Evolutionary conservation across 2,329 filamentous ascomycete genomes (phyloP).

Genomic region (Beauveria australis): DNA sequence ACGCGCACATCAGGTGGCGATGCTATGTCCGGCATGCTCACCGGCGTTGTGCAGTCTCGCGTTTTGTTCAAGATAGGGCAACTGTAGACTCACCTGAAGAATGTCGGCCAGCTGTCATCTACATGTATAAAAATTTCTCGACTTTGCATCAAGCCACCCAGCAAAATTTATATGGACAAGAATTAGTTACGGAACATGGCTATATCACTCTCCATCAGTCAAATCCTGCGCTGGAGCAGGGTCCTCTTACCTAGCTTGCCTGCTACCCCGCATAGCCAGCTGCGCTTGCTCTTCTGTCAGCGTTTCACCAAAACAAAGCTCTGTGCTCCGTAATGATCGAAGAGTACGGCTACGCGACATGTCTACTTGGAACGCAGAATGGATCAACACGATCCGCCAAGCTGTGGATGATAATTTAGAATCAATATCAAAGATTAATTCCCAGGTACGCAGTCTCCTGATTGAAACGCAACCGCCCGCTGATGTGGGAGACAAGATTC

Average conservation of each 20-base stretch:
- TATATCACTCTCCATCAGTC: not conserved
- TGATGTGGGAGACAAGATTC: conserved; percentile 13
- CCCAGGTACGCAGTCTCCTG: not conserved
- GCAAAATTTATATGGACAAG: not conserved
- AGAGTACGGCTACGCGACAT: not conserved
- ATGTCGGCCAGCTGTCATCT: not conserved
- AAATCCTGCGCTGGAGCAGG: not conserved
- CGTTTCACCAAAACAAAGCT: not conserved
- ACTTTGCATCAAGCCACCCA: conserved; percentile 3
- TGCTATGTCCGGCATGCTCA: too few relatives aligned
- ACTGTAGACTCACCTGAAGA: not conserved
- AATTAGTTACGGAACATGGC: not conserved
- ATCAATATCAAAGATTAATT: conserved; percentile 1
- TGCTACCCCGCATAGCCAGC: not conserved
- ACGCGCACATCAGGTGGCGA: too few relatives aligned
- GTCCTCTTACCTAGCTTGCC: not conserved
- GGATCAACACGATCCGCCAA: not conserved
- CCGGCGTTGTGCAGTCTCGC: too few relatives aligned
- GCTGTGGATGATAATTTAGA: not conserved
- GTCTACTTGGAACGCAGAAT: not conserved
- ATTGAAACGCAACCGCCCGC: too few relatives aligned
- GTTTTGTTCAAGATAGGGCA: too few relatives aligned
- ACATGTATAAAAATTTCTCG: not conserved
- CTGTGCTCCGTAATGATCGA: not conserved
- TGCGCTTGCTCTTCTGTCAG: too few relatives aligned